Evolutionary conservation across 495 filamentous ascomycete species (phyloP), one percentile per base, ranked within the genome.

Genomic region (Articulospora tetracladia): DNA sequence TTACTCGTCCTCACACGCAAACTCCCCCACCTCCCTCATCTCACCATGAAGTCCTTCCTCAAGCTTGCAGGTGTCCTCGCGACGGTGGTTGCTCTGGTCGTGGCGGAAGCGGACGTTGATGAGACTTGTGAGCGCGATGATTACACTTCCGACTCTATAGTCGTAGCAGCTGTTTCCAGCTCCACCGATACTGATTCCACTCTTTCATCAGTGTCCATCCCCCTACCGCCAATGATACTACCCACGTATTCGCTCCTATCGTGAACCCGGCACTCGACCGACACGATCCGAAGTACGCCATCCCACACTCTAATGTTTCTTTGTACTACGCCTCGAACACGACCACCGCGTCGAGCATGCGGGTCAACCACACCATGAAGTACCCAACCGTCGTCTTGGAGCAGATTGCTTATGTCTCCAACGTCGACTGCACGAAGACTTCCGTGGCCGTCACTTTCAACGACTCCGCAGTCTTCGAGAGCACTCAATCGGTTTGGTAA

Each of bases 301-400:
- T 58, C 8, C 68, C 70, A 20, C 52, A 61, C 36, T 50, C 57
- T 26, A 64, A 67, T 41, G 57, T 70, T 23, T 64, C 46, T 13
- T 64, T 72, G 28, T 59, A 66, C 52, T 72, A 72, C 56, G 47
- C 53, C 39, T 47, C 68, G 15, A 68, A 63, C 15, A 32, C 41
- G n/a, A 64, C 53, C 12, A 47, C 58, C 34, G 57, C 54, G 15
- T 56, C 57, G n/a, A 64, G 60, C 32, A 58, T 72, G 30, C 66
- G 47, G 58, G 56, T 70, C 53, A 62, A 57, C 22, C 60, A 70
- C 17, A 63, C 58, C 23, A 58, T 66, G 56, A 60, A 70, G 13
- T 59, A 67, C 48, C 66, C 70, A 11, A 57, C 59, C 0, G 59
- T 70, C 12, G 28, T 72, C 12, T 60, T 72, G 8, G 70, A 72